Evolutionary conservation across 2,329 filamentous ascomycete species (phyloP), one percentile per base, ranked within the genome.

Genomic region (Dactylonectria estremocensis): DNA sequence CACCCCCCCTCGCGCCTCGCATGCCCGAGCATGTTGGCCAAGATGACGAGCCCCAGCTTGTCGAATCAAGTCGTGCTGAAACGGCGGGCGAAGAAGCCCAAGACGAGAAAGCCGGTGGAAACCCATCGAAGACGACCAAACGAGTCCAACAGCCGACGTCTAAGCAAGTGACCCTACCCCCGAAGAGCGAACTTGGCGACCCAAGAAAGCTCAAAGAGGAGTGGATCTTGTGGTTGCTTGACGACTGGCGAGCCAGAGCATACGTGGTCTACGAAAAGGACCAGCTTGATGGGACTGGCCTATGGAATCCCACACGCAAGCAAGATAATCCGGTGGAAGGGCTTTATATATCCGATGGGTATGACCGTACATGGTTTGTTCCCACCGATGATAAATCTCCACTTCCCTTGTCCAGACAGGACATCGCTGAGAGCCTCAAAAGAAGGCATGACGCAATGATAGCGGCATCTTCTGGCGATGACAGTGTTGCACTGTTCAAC

Each of bases 341-440:
- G 4, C 60, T 74, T 31, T 66, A 37, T 14, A 5, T 74, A 5
- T 76, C 70, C 40, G 74, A 76, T 55, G 74, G 74, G 2, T 76
- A 72, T 33, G 70, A 75, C 28, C 62, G 66, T 16, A 72, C 56
- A 18, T 76, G 71, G 74, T 75, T 70, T 60, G 50, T 76, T 4
- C 74, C 74, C 2, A 68, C 69, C 20, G 66, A 72, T 16, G 37
- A 45, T 10, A 37, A 31, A 11, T 63, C 66, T 11, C 66, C 68
- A 8, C 31, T 76, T 7, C 64, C 72, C 3, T 48, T 18, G n/a
- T 53, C 55, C 14, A 69, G 69, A 18, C 49, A 62, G 43, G 35
- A 55, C 3, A 43, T 70, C 11, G 59, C 46, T 24, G 55, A 72
- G 11, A 64, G 53, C 54, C 60, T 74, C 18, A 13, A 43, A 13